Conservation (phyloP, 805 yeast species). For the Saturnispora dispora region DNA sequence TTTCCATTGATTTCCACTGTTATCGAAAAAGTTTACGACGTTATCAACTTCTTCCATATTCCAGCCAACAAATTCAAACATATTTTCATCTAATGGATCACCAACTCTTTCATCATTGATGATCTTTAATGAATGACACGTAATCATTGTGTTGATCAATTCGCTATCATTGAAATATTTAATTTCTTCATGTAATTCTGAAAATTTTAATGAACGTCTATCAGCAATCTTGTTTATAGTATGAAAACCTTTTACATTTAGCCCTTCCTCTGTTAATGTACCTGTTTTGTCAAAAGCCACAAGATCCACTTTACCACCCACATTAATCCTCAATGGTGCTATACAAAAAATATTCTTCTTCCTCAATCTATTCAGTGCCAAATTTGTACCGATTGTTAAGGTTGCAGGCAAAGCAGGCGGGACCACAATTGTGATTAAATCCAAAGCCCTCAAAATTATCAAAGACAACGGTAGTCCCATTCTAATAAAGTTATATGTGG, state of each 20-base stretch:
- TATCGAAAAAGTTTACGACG: slow-evolving; percentile 20
- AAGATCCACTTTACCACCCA: slow-evolving; percentile 90
- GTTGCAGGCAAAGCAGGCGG: slow-evolving; percentile 99
- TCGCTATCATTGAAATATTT: slow-evolving; percentile 20
- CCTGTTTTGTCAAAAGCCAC: slow-evolving; percentile 97
- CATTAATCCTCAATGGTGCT: slow-evolving; percentile 87
- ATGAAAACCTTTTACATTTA: slow-evolving; percentile 64
- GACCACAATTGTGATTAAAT: slow-evolving; percentile 90
- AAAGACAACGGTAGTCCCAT: slow-evolving; percentile 60
- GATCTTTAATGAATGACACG: slow-evolving; percentile 80
- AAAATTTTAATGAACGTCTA: slow-evolving; percentile 23
- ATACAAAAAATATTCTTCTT: slow-evolving; percentile 72
- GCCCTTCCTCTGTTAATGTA: slow-evolving; percentile 92
- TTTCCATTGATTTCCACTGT: slow-evolving; percentile 23
- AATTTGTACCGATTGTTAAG: slow-evolving; percentile 89
- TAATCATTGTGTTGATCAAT: slow-evolving; percentile 42
- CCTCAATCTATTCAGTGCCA: slow-evolving; percentile 73
- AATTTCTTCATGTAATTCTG: slow-evolving; percentile 14
- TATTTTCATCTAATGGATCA: slow-evolving; percentile 87
- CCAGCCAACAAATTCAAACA: slow-evolving; percentile 89
- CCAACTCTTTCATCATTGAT: slow-evolving; percentile 80
- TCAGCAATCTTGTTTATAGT: slow-evolving; percentile 28
- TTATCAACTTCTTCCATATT: slow-evolving; percentile 57
- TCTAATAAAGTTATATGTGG: slow-evolving; percentile 73
- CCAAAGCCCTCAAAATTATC: slow-evolving; percentile 83